Evolutionary conservation across 1,284 basidiomycete species (phyloP), one percentile per base, ranked within the genome.

Genomic region (Puccinia coronata): DNA sequence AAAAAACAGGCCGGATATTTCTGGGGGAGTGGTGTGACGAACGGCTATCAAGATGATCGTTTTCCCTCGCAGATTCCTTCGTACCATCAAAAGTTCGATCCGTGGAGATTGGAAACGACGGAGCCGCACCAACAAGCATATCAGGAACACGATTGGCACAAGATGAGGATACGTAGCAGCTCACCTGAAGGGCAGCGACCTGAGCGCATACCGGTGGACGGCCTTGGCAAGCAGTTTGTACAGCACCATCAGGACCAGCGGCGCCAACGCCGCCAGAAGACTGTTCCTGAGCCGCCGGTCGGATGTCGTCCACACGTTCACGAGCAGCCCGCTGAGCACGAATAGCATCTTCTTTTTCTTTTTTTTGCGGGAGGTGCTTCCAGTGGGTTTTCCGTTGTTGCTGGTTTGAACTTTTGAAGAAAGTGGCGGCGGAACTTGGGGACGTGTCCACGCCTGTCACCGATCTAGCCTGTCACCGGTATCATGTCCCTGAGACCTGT

Each of bases 21-120:
- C 18, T 28, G 11, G 59, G 31, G n/a, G n/a, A 23, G 25, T 5
- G 23, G 8, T 39, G 5, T 18, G 12, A 76, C 73, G 57, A 25
- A 76, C 73, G 31, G 73, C 55, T n/a, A 76, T 43, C 2, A 76
- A 8, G 57, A 76, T 76, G 55, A 76, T 76, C 3, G 73, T 76
- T 31, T 76, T 59, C 4, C 73, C 73, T 4, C 59, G 55, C n/a
- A 76, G 20, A 57, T 59, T 76, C 39, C 73, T 76, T 43, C 9
- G 39, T 41, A 4, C 31, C 23, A 31, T 49, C 25, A 23, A 55
- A 34, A 23, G 36, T 36, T 2, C 4, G 1, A 51, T 73, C 28
- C 23, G 43, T 39, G n/a, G n/a, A n/a, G n/a, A n/a, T n/a, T n/a
- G n/a, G n/a, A n/a, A n/a, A n/a, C n/a, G n/a, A n/a, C n/a, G n/a